Base-by-base conservation (phyloP, 2,329 filamentous ascomycete genomes). In the Penicillium crustosum region DNA sequence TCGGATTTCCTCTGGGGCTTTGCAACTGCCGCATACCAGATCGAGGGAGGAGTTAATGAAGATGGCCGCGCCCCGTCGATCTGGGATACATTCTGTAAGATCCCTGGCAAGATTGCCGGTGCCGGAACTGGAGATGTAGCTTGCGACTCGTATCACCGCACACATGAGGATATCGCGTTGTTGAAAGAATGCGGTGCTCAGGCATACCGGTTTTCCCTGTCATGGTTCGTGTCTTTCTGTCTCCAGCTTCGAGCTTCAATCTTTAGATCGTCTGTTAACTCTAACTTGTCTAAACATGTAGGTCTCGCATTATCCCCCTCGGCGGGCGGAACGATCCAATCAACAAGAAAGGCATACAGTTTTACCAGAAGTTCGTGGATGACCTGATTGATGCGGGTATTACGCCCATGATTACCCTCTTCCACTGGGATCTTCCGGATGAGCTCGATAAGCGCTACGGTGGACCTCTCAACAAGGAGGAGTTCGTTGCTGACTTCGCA, bases 351-450 rank as follows among this genome's bases (percentile, higher is more conserved):
- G 91, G 91, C 27, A 76, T 96, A 41, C 83, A 89, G 65, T 88
- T 90, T 78, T 96, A 95, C 75, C 81, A 86, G 70, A 86, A 87
- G 68, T 88, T 95, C 61, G 86, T 92, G 43, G 89, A 94, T 71
- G 89, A 90, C 69, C 82, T 95, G 49, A 81, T 89, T 44, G 89
- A 82, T 5, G 89, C 87, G 6, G 89, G 87, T 58, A 94, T 96
- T 68, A 84, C 81, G 23, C 91, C 91, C 1, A 86, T 94, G 73
- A 84, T 95, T 69, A 96, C 91, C 4, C 81, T 96, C 17, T 90
- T 89, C 75, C 91, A 96, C 77, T 95, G 91, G 91, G 91, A 96
- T 77, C 82, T 94, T 9, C 91, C 91, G 3, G 86, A 91, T 66
- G 87, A 79, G 58, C 81, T 96, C 21, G 84, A 95, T 69, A 86